phyloP scores from a whole-genome alignment of 805 yeast species.

The Yarrowia deformans region DNA sequence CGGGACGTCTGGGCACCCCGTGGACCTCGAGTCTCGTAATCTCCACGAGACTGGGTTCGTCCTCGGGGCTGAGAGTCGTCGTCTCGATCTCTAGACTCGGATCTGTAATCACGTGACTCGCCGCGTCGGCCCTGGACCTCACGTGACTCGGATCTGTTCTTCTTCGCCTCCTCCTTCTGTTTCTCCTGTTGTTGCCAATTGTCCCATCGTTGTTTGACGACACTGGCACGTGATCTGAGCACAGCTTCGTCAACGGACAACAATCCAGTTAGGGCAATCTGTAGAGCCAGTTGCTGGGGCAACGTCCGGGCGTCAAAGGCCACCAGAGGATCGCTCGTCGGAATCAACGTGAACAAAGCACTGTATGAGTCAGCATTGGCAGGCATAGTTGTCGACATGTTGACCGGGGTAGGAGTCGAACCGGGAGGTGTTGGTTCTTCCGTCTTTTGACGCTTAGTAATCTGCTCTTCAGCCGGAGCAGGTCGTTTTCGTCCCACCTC shows the following conservation, averaged over 20 bases:
- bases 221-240: conserved; percentile 70
- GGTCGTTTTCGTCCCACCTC: conserved; percentile 44
- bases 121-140: background rate
- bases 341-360: conserved; percentile 71
- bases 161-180: background rate
- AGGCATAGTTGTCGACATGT: conserved; percentile 42
- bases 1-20: background rate
- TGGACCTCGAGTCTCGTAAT: no score
- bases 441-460: conserved; percentile 45
- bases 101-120: conserved; percentile 39
- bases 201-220: conserved; percentile 67
- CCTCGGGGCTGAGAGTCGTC: background rate
- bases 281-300: conserved; percentile 67
- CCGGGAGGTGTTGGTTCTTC: conserved; percentile 40
- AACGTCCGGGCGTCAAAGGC: conserved; percentile 74
- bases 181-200: conserved; percentile 53
- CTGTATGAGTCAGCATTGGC: conserved; percentile 56
- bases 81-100: conserved; percentile 3
- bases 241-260: conserved; percentile 59
- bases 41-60: background rate
- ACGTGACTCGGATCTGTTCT: background rate
- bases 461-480: conserved; percentile 48
- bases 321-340: conserved; percentile 64
- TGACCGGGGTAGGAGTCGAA: conserved; percentile 16
- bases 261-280: conserved; percentile 73